These are phyloP conservation scores for Ascocoryne sarcoides DNA, from an alignment of 2,329 filamentous ascomycete species.

Conservation along the genomic window DNA sequence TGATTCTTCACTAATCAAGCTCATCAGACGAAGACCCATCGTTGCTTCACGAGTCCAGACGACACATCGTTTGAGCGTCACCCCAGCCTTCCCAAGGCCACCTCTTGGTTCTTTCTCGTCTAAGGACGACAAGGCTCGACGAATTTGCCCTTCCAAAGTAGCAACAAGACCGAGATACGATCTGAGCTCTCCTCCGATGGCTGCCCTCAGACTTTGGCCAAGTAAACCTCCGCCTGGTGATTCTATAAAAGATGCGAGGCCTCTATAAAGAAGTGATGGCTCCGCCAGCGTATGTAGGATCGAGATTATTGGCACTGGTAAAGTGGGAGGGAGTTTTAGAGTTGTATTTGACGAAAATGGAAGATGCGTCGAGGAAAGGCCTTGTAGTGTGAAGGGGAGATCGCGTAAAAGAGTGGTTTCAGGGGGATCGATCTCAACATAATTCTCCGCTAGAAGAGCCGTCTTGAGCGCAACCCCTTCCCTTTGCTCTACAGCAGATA, in stretches of 20 bases:
- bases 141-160: constrained; percentile 85
- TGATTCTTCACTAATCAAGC: constrained; percentile 85
- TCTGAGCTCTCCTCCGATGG: constrained; percentile 74
- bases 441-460: constrained; percentile 47
- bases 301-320: constrained; percentile 78
- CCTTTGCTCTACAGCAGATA: constrained; percentile 19
- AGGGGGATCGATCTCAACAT: constrained; percentile 48
- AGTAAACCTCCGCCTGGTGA: constrained; percentile 76
- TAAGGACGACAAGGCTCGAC: constrained; percentile 68
- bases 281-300: constrained; percentile 85
- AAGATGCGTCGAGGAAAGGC: constrained; percentile 78
- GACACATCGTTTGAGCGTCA: constrained; percentile 90
- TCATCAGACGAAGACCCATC: constrained; percentile 89
- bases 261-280: constrained; percentile 83
- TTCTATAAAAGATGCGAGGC: constrained; percentile 73
- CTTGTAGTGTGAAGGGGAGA: constrained; percentile 86
- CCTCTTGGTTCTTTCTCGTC: constrained; percentile 57
- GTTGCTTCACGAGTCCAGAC: constrained; percentile 97
- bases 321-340: constrained; percentile 65
- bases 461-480: constrained; percentile 37
- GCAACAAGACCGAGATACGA: constrained; percentile 88
- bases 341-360: constrained; percentile 62
- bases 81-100: constrained; percentile 74
- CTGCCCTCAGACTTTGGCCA: constrained; percentile 82
- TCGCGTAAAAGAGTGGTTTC: constrained; percentile 66